These are phyloP conservation scores for Lomentospora prolificans DNA, from an alignment of 2,329 filamentous ascomycete genomes.

Conservation along the genomic window DNA sequence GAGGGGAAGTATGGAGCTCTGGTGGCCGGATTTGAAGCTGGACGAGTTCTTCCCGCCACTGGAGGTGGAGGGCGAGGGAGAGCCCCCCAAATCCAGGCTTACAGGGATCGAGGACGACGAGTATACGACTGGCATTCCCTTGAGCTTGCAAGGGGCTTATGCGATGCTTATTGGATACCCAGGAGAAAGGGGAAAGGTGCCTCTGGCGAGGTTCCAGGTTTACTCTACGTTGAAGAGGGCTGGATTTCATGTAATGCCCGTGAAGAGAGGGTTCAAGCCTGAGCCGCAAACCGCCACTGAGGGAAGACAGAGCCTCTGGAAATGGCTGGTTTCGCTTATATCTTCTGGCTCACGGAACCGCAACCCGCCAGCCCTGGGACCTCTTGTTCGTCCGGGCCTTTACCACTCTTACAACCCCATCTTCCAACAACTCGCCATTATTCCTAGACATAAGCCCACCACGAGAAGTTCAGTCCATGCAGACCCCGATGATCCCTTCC, in stretches of 20 bases:
- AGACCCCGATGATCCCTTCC: slow-evolving; percentile 45
- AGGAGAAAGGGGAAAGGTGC: slow-evolving; percentile 47
- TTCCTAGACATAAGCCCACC: slow-evolving; percentile 57
- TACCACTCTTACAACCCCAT: slow-evolving; percentile 60
- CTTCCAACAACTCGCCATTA: slow-evolving; percentile 65
- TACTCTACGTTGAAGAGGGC: slow-evolving; percentile 74
- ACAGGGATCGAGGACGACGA: slow-evolving; percentile 23
- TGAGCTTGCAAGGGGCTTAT: slow-evolving; percentile 88
- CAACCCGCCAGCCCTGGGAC: slow-evolving; percentile 32
- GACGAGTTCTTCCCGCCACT: slow-evolving; percentile 33
- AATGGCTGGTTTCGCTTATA: slow-evolving; percentile 44
- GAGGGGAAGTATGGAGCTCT: slow-evolving; percentile 74
- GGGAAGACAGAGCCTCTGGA: slow-evolving; percentile 29
- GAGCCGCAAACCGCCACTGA: slow-evolving; percentile 13
- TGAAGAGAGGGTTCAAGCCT: slow-evolving; percentile 27
- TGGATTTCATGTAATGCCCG: slow-evolving; percentile 73
- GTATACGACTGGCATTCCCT: slow-evolving; percentile 60
- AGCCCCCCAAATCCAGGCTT: slow-evolving; percentile 13
- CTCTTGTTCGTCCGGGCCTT: slow-evolving; percentile 52
- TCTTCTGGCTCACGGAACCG: slow-evolving; percentile 18
- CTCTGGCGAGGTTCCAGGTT: slow-evolving; percentile 76
- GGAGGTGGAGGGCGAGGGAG: slow-evolving; percentile 15
- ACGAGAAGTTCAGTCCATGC: background rate
- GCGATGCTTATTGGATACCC: slow-evolving; percentile 69
- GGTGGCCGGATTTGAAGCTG: slow-evolving; percentile 60